phyloP scores from a whole-genome alignment of 2,329 filamentous ascomycete species.

The Aspergillus costaricaensis region DNA sequence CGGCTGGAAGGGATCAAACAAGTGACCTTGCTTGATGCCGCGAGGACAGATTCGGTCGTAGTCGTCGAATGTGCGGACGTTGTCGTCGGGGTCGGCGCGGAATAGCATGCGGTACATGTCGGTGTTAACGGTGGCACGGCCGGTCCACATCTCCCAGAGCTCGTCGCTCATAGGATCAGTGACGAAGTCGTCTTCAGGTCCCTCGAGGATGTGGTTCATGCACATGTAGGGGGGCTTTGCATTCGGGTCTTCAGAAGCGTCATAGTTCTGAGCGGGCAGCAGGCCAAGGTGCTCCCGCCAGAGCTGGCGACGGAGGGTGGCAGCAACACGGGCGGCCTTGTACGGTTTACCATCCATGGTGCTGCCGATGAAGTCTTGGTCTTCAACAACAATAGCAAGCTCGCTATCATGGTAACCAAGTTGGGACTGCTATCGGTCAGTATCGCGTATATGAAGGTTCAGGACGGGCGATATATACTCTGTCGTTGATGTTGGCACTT shows the following conservation, averaged over 20 bases:
- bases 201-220: constrained; percentile 74
- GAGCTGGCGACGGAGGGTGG: constrained; percentile 78
- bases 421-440: constrained; percentile 57
- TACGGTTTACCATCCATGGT: constrained; percentile 73
- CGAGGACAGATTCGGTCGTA: constrained; percentile 76
- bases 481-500: constrained; percentile 69
- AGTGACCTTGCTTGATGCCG: constrained; percentile 77
- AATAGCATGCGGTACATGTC: constrained; percentile 79
- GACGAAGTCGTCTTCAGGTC: constrained; percentile 67
- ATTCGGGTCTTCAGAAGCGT: constrained; percentile 69
- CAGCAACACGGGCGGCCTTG: constrained; percentile 72
- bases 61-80: constrained; percentile 85
- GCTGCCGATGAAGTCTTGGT: constrained; percentile 68
- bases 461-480: constrained; percentile 36
- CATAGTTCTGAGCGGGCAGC: constrained; percentile 69
- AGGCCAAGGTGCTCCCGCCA: constrained; percentile 92
- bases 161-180: constrained; percentile 69
- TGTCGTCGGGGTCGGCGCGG: constrained; percentile 85
- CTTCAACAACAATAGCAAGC: constrained; percentile 86
- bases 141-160: constrained; percentile 72
- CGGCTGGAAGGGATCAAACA: constrained; percentile 78
- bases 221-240: constrained; percentile 71
- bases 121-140: constrained; percentile 74
- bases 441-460: not conserved
- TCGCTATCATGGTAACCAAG: constrained; percentile 83